Conservation (phyloP, 2,329 filamentous ascomycete genomes). For the Verticillium klebahnii region DNA sequence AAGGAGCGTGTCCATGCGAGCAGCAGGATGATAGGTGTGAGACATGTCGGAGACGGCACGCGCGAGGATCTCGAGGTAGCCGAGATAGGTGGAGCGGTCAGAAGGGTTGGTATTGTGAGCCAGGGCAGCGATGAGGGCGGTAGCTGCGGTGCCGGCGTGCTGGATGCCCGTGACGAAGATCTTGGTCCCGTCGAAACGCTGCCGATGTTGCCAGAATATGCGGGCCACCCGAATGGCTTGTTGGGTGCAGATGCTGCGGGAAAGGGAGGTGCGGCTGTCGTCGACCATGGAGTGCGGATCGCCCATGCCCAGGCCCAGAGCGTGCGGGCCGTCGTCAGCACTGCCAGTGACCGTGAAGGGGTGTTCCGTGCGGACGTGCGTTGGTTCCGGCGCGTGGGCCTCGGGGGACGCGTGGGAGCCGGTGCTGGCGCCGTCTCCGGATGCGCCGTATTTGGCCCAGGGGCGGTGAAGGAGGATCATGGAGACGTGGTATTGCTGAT, state of each 20-base stretch:
- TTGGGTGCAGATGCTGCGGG: slow-evolving; percentile 48
- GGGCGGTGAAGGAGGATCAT: slow-evolving; percentile 49
- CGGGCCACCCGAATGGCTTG: slow-evolving; percentile 48
- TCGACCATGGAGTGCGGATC: slow-evolving; percentile 30
- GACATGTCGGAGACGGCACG: slow-evolving; percentile 48
- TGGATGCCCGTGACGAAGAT: slow-evolving; percentile 47
- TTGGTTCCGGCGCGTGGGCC: slow-evolving; percentile 7
- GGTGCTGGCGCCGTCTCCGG: slow-evolving; percentile 22
- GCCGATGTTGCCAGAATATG: slow-evolving; percentile 51
- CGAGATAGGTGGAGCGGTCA: slow-evolving; percentile 32
- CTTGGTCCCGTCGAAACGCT: slow-evolving; percentile 45
- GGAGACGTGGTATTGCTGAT: slow-evolving; percentile 50
- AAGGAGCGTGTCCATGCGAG: slow-evolving; percentile 47
- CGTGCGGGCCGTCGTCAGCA: slow-evolving; percentile 9
- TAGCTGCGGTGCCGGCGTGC: slow-evolving; percentile 49
- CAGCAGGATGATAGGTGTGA: slow-evolving; percentile 46
- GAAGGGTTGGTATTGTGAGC: slow-evolving; percentile 28
- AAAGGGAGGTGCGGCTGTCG: slow-evolving; percentile 38
- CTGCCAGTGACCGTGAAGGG: background rate
- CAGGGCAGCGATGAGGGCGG: slow-evolving; percentile 46
- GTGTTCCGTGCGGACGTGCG: slow-evolving; percentile 7
- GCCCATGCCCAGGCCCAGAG: slow-evolving; percentile 19
- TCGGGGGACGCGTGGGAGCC: slow-evolving; percentile 26
- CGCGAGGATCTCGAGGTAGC: slow-evolving; percentile 48
- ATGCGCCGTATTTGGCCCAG: slow-evolving; percentile 45